phyloP scores from a whole-genome alignment of 495 filamentous ascomycete genomes.

The Penicillium turbatum region DNA sequence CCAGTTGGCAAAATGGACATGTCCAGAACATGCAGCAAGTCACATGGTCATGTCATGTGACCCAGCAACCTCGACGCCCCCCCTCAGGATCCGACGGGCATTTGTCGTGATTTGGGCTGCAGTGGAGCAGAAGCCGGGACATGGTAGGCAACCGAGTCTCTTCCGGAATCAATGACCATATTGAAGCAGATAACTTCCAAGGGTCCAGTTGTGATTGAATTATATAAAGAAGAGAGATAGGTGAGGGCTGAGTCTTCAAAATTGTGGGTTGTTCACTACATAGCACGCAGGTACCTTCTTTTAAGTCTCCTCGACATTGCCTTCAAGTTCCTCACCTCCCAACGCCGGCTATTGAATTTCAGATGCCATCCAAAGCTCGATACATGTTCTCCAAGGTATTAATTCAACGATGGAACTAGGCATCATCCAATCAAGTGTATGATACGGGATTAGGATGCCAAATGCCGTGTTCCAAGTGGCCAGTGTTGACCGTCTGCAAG shows the following conservation, averaged over 20 bases:
- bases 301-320: conserved; percentile 13
- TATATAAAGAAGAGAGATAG: background rate
- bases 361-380: conserved; percentile 4
- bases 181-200: background rate
- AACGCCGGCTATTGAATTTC: background rate
- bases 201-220: background rate
- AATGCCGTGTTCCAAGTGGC: conserved; percentile 18
- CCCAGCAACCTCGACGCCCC: no score
- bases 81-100: no score
- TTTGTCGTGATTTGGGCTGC: conserved; percentile 16
- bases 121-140: conserved; percentile 9
- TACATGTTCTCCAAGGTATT: conserved; percentile 14
- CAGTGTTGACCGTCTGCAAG: conserved; percentile 18
- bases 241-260: no score
- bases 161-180: conserved; percentile 35
- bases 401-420: conserved; percentile 3
- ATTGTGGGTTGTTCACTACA: no score
- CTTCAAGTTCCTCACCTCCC: conserved; percentile 29
- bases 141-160: conserved; percentile 20
- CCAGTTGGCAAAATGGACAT: no score
- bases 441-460: conserved; percentile 15
- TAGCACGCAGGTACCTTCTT: conserved; percentile 15
- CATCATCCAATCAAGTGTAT: conserved; percentile 7
- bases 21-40: no score
- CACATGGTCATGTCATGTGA: no score